Evolutionary conservation across 2,329 filamentous ascomycete genomes (phyloP), one percentile per base, ranked within the genome.

Genomic region (Neodidymelliopsis sp.): DNA sequence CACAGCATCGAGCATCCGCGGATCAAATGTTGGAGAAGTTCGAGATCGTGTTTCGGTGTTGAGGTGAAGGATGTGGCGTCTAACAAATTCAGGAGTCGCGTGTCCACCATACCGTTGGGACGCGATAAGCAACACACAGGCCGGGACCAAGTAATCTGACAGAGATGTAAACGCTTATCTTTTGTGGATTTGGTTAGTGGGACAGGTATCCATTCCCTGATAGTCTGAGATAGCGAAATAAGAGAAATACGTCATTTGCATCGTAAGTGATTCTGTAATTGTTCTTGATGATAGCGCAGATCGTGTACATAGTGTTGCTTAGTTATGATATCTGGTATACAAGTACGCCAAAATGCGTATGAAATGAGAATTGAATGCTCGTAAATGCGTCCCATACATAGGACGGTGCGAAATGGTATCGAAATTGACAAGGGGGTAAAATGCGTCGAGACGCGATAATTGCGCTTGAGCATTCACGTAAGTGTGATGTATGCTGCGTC

Each of bases 161-260:
- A 39, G 34, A 34, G 8, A 25, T 39, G 33, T 50, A 50, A 29
- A 50, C 47, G 47, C 47, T 40, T 50, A 50, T 50, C 47, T 50
- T 50, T 50, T 44, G 47, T 50, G 47, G 47, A 50, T 44, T 49
- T 36, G 29, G 24, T 20, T 27, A 20, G 47, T 44, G 47, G 47
- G 47, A 50, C 47, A 19, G 19, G 46, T 23, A 29, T 37, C 47
- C 35, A 30, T 44, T 9, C 7, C 16, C 43, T 34, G 43, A 46
- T 37, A 46, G 13, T 31, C 2, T 18, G 15, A 33, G 46, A 49
- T 44, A 44, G 47, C 29, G 10, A 31, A 40, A 20, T 40, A 44
- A 50, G 7, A 34, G 19, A 30, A 50, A 44, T 39, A 40, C 35
- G 47, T 50, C 47, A 50, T 39, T 25, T 25, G 15, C n/a, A 22